Conservation (phyloP, 2,329 filamentous ascomycete species). For the Geoglossum cookeanum region DNA sequence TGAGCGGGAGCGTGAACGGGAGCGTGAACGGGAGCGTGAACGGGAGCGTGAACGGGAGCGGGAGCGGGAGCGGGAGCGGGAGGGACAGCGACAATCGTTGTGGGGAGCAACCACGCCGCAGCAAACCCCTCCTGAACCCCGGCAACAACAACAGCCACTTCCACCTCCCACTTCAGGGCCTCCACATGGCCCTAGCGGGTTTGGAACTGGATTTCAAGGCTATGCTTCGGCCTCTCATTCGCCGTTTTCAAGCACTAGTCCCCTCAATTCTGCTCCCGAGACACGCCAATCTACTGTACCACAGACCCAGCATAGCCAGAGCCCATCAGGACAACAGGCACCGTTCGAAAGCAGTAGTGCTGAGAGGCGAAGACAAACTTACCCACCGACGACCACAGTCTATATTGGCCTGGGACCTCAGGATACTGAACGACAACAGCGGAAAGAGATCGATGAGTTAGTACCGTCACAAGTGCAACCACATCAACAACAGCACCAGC, state of each 20-base stretch:
- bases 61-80: slow-evolving; percentile 8
- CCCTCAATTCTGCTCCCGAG: background rate
- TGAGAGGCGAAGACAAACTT: background rate
- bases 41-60: slow-evolving; percentile 3
- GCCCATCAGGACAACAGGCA: background rate
- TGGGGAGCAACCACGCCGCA: slow-evolving; percentile 17
- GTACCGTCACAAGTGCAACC: slow-evolving; percentile 7
- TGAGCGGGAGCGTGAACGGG: slow-evolving; percentile 7
- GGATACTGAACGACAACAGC: background rate
- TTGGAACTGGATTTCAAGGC: background rate
- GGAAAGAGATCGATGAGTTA: slow-evolving; percentile 23
- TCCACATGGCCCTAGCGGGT: background rate
- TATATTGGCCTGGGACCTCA: background rate
- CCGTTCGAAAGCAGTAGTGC: background rate
- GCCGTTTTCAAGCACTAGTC: background rate
- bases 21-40: slow-evolving; percentile 6
- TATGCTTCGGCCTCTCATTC: background rate
- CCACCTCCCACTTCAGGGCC: background rate
- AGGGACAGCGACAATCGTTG: slow-evolving; percentile 11
- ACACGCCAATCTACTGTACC: background rate
- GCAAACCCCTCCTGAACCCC: background rate
- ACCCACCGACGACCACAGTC: background rate
- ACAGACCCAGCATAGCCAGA: background rate
- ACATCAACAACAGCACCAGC: slow-evolving; percentile 27
- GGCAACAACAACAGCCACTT: background rate